phyloP scores from a whole-genome alignment of 2,329 filamentous ascomycete species.

The Aspergillus fructus region DNA sequence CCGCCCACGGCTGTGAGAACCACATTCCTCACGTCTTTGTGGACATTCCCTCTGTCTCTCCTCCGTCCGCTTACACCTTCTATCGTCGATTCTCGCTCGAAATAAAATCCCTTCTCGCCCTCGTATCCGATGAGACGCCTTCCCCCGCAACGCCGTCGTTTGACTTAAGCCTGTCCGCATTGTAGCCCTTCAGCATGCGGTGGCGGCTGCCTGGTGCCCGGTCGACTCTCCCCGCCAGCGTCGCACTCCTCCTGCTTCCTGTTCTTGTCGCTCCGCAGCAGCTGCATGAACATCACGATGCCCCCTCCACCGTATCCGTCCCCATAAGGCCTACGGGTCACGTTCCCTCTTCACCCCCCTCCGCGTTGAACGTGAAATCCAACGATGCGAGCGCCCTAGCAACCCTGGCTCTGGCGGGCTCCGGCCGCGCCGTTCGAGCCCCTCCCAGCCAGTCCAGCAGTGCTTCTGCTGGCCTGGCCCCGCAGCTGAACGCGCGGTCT shows the following conservation, averaged over 20 bases:
- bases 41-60: conserved; percentile 1
- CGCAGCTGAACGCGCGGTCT: conserved; percentile 92
- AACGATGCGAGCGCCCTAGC: conserved; percentile 89
- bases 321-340: conserved; percentile 25
- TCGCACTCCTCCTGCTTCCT: conserved; percentile 59
- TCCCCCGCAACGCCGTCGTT: conserved; percentile 4
- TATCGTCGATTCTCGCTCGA: not conserved
- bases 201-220: conserved; percentile 64
- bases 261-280: conserved; percentile 66
- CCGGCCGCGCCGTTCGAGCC: conserved; percentile 83
- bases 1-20: conserved; percentile 8
- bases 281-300: conserved; percentile 43
- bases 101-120: not conserved
- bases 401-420: conserved; percentile 90
- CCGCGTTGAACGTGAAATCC: conserved; percentile 37
- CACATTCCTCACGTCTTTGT: conserved; percentile 5
- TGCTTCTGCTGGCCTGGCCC: conserved; percentile 65
- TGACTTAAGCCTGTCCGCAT: conserved; percentile 19
- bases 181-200: conserved; percentile 55
- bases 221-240: conserved; percentile 54
- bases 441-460: conserved; percentile 72
- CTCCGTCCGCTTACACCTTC: not conserved
- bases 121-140: conserved; percentile 11
- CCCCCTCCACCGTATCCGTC: conserved; percentile 28
- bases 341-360: conserved; percentile 20